Evolutionary conservation across 1,284 basidiomycete genomes (phyloP), one percentile per base, ranked within the genome.

Genomic region (Melampsora americana): DNA sequence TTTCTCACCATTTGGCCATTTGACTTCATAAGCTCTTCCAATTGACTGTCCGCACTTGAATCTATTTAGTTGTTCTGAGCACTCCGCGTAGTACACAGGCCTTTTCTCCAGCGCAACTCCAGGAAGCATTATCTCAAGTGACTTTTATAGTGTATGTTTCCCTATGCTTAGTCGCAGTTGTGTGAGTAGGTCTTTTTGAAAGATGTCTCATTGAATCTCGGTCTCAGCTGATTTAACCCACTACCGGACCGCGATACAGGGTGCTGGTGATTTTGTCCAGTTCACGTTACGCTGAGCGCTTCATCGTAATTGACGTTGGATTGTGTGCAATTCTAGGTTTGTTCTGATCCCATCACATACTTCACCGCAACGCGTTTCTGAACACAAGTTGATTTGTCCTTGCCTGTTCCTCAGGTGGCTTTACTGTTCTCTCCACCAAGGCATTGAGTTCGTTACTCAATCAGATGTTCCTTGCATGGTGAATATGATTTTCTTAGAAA

Each of bases 351-450:
- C 23, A 35, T 23, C 23, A 32, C 46, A 26, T 12, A 61, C 50
- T 7, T 16, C 56, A 53, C 18, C 50, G 56, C 30, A 5, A 56
- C 20, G 42, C 11, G n/a, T 14, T 65, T 20, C 44, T 48, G n/a
- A n/a, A n/a, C 67, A 35, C 3, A 35, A 35, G 35, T 35, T 35
- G 35, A 35, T 35, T 35, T 35, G 35, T 18, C 66, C 30, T 77
- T 77, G 39, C 78, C 14, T 69, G 56, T 50, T 16, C 78, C 0
- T 71, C 78, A 90, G 93, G 93, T 32, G 95, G 93, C 5, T 97
- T 95, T 82, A 97, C 95, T 0, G 95, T 97, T 0, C 85, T 99
- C 2, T 89, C 92, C 0, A 98, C 95, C 1, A 98, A 99, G 82
- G 95, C 92, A 0, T 84, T 96, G 50, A 95, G 93, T 16, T 92